Base-by-base conservation (phyloP, 495 filamentous ascomycete genomes). In the Tuber umbilicatum region DNA sequence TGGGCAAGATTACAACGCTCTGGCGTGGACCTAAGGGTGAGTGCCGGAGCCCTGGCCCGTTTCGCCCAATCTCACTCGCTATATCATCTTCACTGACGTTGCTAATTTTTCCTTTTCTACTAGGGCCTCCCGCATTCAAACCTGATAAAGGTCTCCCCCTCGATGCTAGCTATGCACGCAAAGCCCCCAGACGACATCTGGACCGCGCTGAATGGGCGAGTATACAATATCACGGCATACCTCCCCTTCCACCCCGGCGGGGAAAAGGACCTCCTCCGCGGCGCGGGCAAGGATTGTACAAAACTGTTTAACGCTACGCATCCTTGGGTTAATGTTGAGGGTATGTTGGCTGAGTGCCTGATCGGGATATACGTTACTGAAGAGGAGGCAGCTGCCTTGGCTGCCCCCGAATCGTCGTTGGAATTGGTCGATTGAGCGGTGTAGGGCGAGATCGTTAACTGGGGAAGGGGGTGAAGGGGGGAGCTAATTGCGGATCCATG, bases 301-400 rank as follows among this genome's bases (percentile, higher is more conserved):
- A 90, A 89, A 85, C 79, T 99, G 81, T 98, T 99, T 83, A 89
- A 90, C 76, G 93, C 97, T 85, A 88, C 94, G 37, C 95, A 99
- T 86, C 93, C 94, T 27, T 99, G 96, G 95, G 94, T 99, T 16
- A 99, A 97, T 80, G 97, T 93, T 86, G 96, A 98, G 85, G 92
- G 91, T 5, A 97, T 99, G 89, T 84, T 99, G 72, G 88, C 89
- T 38, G 89, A 91, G 80, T 97, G 94, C 83, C 80, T 97, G 76
- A 87, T 99, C 5, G 95, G 95, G 1, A 89, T 97, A 42, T 84
- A 93, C 82, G 93, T 98, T 55, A 86, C 88, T 6, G 96, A 98
- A 86, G 86, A 88, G 73, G 90, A 93, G 55, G 86, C 74, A 31
- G 77, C 83, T 72, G 73, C 69, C 31, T 64, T 76, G 37, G 69